Base-by-base conservation (phyloP, 202 grass and related monocot genomes). In the Elaeis oleifera region DNA sequence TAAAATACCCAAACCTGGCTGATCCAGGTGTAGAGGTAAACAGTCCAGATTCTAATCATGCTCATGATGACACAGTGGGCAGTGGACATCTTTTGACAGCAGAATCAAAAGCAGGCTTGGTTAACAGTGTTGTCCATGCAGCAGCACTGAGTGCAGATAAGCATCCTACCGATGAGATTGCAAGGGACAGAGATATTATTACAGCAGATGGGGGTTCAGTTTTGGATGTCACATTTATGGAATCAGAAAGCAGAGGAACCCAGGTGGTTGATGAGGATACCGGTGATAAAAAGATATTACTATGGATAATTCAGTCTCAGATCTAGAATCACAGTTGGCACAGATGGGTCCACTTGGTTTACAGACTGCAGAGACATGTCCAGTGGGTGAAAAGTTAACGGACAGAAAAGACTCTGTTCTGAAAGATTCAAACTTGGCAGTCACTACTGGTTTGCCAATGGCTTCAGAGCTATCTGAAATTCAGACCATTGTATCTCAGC, bases 381-480 rank as follows among this genome's bases (percentile, higher is more conserved):
- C 58, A 18, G 4, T 16, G 18, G 58, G 31, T 61, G 58, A n/a
- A 9, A 16, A 27, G 20, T 58, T 16, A 23, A 36, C 22, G 31
- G 18, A 50, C 20, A 64, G 17, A 51, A 39, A 51, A 51, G 36
- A 50, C 16, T 22, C 19, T 58, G 11, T 28, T 58, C 6, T 58
- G 18, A 36, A 54, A 16, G 54, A 18, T 50, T 31, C 58, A 16
- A 26, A 49, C 4, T 27, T 36, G 21, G 49, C 51, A 32, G 25
- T 52, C 16, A 16, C 53, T 28, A 67, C 53, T 25, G 31, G 18
- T 52, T 15, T n/a, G 24, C 16, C 7, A 18, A 36, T 9, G 8
- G 28, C 50, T 67, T 63, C 60, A 16, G 51, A 53, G 28, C 50
- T 31, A 5, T 67, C 25, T 67, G 23, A 54, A 54, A 27, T 67